Percentiles rank a stretch among this genome's conserved stretches.
Evolutionary conservation across 2,329 filamentous ascomycete genomes (phyloP).

Genomic region (Ceratocystis ficicola): DNA sequence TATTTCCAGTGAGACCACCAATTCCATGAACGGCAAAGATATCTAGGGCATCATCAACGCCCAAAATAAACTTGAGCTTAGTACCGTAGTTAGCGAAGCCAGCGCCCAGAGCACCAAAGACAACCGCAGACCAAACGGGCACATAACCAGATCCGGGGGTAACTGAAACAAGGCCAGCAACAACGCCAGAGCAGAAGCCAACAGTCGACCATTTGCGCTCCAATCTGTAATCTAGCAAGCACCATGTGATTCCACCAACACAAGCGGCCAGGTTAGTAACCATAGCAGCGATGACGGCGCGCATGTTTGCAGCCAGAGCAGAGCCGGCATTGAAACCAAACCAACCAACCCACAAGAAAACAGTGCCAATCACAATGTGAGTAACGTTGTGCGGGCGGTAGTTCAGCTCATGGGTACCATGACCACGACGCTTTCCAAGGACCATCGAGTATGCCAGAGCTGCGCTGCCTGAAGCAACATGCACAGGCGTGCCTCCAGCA

Average conservation of each 20-base stretch:
- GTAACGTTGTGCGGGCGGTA: constrained; percentile 89
- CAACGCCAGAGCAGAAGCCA: constrained; percentile 82
- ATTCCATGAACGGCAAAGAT: constrained; percentile 77
- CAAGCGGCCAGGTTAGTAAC: constrained; percentile 79
- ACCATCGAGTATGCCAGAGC: constrained; percentile 85
- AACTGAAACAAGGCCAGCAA: constrained; percentile 76
- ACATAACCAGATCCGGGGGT: constrained; percentile 81
- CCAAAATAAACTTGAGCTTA: constrained; percentile 74
- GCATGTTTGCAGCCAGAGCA: constrained; percentile 66
- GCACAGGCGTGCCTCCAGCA: constrained; percentile 79
- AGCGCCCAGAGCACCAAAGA: constrained; percentile 67
- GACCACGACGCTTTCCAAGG: constrained; percentile 72
- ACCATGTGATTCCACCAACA: constrained; percentile 80
- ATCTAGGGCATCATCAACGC: constrained; percentile 74
- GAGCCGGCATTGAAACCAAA: constrained; percentile 90
- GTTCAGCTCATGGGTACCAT: constrained; percentile 78
- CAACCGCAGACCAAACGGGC: constrained; percentile 69
- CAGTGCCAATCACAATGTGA: constrained; percentile 81
- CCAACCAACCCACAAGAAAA: constrained; percentile 93
- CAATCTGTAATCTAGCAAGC: constrained; percentile 73
- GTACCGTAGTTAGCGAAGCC: constrained; percentile 78
- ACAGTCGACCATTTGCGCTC: constrained; percentile 89
- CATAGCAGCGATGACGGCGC: constrained; percentile 74
- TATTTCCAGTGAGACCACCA: constrained; percentile 66
- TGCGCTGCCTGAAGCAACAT: constrained; percentile 71